Conservation (phyloP, 2,329 filamentous ascomycete species). For the Anthostomella pinea region DNA sequence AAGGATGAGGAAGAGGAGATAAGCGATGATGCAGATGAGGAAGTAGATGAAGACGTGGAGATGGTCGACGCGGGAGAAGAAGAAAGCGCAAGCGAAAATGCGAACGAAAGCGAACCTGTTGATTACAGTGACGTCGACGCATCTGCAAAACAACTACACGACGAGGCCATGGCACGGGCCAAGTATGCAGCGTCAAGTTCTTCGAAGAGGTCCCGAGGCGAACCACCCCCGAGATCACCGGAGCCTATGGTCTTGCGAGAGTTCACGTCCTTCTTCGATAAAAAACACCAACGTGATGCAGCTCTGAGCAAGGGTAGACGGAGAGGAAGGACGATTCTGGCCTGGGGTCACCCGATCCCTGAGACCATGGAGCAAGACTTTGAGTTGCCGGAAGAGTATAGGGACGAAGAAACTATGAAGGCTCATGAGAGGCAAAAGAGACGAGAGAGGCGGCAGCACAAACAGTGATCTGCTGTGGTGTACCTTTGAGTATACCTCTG, state of each 20-base stretch:
- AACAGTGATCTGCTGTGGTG: slow-evolving; percentile 29
- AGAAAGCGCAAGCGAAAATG: slow-evolving; percentile 32
- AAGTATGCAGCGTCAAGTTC: slow-evolving; percentile 23
- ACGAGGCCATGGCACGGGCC: slow-evolving; percentile 53
- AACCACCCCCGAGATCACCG: slow-evolving; percentile 27
- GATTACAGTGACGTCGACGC: slow-evolving; percentile 70
- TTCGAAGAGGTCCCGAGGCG: slow-evolving; percentile 21
- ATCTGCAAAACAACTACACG: slow-evolving; percentile 70
- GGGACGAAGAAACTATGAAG: slow-evolving; percentile 54
- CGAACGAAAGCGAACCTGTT: slow-evolving; percentile 51
- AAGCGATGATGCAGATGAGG: slow-evolving; percentile 23
- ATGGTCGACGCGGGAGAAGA: slow-evolving; percentile 32
- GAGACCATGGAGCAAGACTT: slow-evolving; percentile 72
- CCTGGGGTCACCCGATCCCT: slow-evolving; percentile 80
- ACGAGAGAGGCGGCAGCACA: slow-evolving; percentile 54
- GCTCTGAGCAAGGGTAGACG: slow-evolving; percentile 72
- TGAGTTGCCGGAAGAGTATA: slow-evolving; percentile 64
- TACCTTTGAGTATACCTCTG: too few relatives aligned
- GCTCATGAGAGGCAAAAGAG: slow-evolving; percentile 62
- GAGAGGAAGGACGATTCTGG: slow-evolving; percentile 65
- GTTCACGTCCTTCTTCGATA: slow-evolving; percentile 84
- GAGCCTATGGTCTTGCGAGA: slow-evolving; percentile 49
- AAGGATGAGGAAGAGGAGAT: slow-evolving; percentile 20
- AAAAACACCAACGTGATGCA: slow-evolving; percentile 74
- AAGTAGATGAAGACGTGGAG: slow-evolving; percentile 21